Conservation (phyloP, 306 rosid genomes). For the Trifolium dubium region DNA sequence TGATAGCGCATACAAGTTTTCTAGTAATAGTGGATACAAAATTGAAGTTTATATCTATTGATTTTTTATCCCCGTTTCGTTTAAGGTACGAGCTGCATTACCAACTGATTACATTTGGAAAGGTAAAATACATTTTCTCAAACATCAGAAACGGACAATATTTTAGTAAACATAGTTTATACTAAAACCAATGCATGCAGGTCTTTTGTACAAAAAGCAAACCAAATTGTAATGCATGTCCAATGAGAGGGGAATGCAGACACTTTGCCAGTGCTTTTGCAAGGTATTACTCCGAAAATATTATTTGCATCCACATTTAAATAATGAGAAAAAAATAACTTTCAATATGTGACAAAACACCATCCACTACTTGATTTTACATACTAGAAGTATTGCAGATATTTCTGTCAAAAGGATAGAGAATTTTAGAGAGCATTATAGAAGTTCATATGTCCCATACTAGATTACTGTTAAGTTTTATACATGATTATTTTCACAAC, state of each 20-base stretch:
- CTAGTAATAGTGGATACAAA: conserved; percentile 12
- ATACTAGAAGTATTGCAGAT: conserved; percentile 21
- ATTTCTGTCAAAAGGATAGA: conserved; percentile 1
- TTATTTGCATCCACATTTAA: conserved; percentile 16
- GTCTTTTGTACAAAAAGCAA: conserved; percentile 97
- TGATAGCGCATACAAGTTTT: neutral
- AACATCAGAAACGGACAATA: conserved; percentile 4
- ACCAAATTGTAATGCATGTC: conserved; percentile 99
- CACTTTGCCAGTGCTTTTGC: conserved; percentile 99
- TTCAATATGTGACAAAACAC: neutral
- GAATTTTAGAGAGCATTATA: neutral
- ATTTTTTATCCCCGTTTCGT: conserved; percentile 27
- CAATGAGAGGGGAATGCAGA: conserved; percentile 98
- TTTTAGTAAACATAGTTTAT: conserved; percentile 42
- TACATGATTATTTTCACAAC: conserved; percentile 13
- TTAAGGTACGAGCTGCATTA: conserved; percentile 94
- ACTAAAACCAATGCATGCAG: conserved; percentile 53
- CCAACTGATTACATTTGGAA: conserved; percentile 99
- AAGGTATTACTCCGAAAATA: conserved; percentile 57
- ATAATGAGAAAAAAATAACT: neutral
- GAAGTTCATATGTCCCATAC: conserved; percentile 1
- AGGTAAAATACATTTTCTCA: conserved; percentile 59
- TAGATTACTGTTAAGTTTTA: conserved; percentile 2
- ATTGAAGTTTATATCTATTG: conserved; percentile 8
- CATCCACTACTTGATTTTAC: conserved; percentile 20